These are phyloP conservation scores for Porcisia deanei DNA, from an alignment of 208 protist species.

Conservation along the genomic window DNA sequence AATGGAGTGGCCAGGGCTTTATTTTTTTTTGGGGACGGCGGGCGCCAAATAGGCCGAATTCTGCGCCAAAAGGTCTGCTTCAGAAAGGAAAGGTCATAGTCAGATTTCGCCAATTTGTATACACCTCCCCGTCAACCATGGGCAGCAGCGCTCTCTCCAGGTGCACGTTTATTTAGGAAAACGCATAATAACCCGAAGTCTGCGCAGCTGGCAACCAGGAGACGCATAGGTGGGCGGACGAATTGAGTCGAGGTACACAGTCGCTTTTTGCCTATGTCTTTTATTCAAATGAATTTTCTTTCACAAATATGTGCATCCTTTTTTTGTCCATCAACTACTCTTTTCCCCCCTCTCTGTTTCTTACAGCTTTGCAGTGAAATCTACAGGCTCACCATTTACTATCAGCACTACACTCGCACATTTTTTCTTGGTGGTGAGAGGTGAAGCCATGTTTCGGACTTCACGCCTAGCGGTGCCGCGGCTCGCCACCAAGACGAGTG, in stretches of 20 bases:
- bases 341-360: not conserved
- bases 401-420: not conserved
- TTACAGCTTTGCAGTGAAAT: not conserved
- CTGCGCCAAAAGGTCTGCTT: not conserved
- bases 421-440: not conserved
- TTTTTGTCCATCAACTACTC: not conserved
- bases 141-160: too few species aligned
- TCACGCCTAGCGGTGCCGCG: constrained; percentile 3
- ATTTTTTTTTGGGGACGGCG: not conserved
- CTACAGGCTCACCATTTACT: not conserved
- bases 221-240: too few species aligned
- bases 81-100: not conserved
- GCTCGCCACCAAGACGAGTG: constrained; percentile 10
- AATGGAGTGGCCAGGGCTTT: not conserved
- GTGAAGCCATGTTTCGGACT: constrained; percentile 14
- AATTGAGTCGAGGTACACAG: not conserved
- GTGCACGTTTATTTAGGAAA: not conserved
- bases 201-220: not conserved
- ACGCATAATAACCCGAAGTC: not conserved
- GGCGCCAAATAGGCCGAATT: not conserved
- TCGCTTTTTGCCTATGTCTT: not conserved
- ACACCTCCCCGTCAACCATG: not conserved
- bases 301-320: not conserved
- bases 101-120: too few species aligned
- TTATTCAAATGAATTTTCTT: not conserved